Evolutionary conservation across 352 stramenopile genomes (phyloP).

Genomic region (Pythium utonaiense): DNA sequence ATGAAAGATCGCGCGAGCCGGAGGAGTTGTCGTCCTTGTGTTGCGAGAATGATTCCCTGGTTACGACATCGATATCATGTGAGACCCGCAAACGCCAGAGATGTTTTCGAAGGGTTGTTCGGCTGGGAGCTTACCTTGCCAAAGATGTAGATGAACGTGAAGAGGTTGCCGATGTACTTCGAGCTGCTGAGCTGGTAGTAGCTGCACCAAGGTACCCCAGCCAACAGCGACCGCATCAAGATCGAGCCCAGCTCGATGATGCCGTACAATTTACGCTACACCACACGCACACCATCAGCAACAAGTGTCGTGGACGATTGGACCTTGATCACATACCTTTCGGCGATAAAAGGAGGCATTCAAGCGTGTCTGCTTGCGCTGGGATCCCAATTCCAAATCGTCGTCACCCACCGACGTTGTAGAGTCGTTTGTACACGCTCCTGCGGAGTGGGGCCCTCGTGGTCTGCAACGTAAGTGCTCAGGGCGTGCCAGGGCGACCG

Average conservation of each 20-base stretch:
- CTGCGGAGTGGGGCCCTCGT: too few relatives aligned
- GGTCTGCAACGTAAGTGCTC: too few relatives aligned
- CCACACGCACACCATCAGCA: not conserved
- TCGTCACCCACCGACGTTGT: conserved; percentile 32
- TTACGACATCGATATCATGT: not conserved
- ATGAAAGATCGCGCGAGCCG: conserved; percentile 51
- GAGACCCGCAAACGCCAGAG: not conserved
- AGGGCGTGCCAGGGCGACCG: conserved; percentile 45
- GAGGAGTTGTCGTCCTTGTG: conserved; percentile 49
- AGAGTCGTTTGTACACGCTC: not conserved
- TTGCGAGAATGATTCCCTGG: conserved; percentile 54
- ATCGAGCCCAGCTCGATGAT: conserved; percentile 76
- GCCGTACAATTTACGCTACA: conserved; percentile 66
- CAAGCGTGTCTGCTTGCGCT: conserved; percentile 41
- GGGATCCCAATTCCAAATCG: conserved; percentile 38
- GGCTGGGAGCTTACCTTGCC: conserved; percentile 61
- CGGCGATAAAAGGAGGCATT: conserved; percentile 56
- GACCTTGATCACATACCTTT: too few relatives aligned
- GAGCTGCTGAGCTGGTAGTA: conserved; percentile 73
- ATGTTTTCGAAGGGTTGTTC: conserved; percentile 2
- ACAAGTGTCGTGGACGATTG: too few relatives aligned
- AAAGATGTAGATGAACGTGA: conserved; percentile 75
- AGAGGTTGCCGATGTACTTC: conserved; percentile 70
- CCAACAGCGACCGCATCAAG: conserved; percentile 53
- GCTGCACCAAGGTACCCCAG: conserved; percentile 67